These are phyloP conservation scores for Russula earlei DNA, from an alignment of 768 basidiomycete genomes.

Conservation along the genomic window DNA sequence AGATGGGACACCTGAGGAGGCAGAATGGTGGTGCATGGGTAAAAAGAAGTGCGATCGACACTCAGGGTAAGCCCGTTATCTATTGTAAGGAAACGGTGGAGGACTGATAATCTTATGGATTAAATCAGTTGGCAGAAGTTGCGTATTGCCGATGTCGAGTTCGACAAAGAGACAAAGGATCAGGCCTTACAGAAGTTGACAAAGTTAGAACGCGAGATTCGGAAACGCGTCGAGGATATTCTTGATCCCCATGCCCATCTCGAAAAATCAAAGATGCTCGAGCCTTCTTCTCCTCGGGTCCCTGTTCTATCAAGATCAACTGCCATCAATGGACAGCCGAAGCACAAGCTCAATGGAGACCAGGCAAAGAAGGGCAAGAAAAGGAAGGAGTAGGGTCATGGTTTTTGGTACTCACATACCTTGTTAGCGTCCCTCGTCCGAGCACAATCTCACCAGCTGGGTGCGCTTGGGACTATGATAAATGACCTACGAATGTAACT, in stretches of 20 bases:
- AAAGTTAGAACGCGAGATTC: conserved; percentile 66
- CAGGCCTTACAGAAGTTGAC: conserved; percentile 57
- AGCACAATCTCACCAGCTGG: neutral
- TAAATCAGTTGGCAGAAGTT: conserved; percentile 65
- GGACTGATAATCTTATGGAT: conserved; percentile 8
- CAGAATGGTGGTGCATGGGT: conserved; percentile 74
- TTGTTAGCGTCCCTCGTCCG: neutral
- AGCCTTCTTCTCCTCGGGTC: conserved; percentile 17
- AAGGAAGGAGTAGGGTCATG: conserved; percentile 11
- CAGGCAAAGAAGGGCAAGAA: conserved; percentile 20
- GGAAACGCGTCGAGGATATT: conserved; percentile 68
- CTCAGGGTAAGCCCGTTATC: conserved; percentile 42
- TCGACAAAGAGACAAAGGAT: conserved; percentile 71
- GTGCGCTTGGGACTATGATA: neutral
- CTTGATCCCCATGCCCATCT: conserved; percentile 26
- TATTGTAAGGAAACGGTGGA: neutral
- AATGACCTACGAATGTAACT: conserved; percentile 21
- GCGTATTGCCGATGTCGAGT: conserved; percentile 58
- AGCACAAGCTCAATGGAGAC: conserved; percentile 18
- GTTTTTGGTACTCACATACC: neutral
- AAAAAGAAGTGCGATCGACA: conserved; percentile 73
- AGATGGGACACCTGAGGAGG: conserved; percentile 27
- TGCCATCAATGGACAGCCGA: conserved; percentile 26
- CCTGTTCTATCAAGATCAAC: conserved; percentile 18
- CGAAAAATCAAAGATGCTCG: conserved; percentile 1